Evolutionary conservation across 495 filamentous ascomycete species (phyloP), one percentile per base, ranked within the genome.

Genomic region (Lasiosphaeria hispida): DNA sequence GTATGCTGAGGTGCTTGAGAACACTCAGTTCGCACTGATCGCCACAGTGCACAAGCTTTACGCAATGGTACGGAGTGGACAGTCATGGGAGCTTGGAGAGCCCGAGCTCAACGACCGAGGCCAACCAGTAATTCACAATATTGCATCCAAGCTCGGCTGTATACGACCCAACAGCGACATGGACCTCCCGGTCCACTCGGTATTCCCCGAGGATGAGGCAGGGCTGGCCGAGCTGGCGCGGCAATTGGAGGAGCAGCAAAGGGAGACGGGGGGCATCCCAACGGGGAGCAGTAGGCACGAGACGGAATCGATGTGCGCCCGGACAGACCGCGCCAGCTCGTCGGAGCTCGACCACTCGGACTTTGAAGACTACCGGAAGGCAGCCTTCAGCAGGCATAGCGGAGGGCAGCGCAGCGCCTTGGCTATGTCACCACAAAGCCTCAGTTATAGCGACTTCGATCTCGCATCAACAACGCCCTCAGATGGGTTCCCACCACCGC

Each of bases 31-130:
- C 59, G 80, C 76, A 35, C 69, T 83, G 45, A 78, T 81, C 37
- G 76, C 78, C 17, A 83, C 81, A 14, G 79, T 83, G 1, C 80
- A 82, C 62, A 83, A 83, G 65, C 74, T 83, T 38, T 83, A 83
- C 63, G 68, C 73, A 19, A 83, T 83, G 81, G 73, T 83, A 15
- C 75, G 80, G 59, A 81, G 72, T 54, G 65, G 69, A n/a, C 77
- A 83, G 58, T 54, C 69, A 3, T 83, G 81, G 81, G 78, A 80
- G 9, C 63, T 83, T 8, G 80, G 78, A 23, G 81, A 83, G 58
- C 80, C 80, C 3, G 78, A 80, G 40, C 63, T 83, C 42, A 83
- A 83, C 64, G 80, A 83, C 53, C 72, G 78, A 60, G 78, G 78
- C 15, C 78, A 80, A 59, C 79, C 80, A 1, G 73, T 83, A 7